Evolutionary conservation across 108 stramenopile genomes (phyloP), one percentile per base, ranked within the genome.

Genomic region (Cyclotella kingstonii): DNA sequence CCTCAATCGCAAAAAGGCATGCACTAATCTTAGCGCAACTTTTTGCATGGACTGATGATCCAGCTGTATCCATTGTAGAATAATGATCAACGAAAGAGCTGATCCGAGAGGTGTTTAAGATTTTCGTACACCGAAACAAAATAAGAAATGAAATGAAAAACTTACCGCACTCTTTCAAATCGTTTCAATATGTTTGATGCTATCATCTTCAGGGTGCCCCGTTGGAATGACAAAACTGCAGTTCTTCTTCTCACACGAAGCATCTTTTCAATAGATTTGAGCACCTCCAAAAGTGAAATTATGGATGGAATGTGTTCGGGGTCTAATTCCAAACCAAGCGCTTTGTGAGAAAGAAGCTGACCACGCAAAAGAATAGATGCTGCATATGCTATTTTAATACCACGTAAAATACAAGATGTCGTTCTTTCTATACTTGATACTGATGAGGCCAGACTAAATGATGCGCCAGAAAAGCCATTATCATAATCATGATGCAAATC

Each of bases 241-340:
- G 69, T 30, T 27, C 81, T 68, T 33, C 78, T 52, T 38, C 77
- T 62, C 12, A 60, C 66, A 26, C 66, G 39, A 19, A 81, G 67
- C 70, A 68, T 58, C 40, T 71, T 57, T 35, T 82, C 78, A n/a
- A 82, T 60, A 10, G 66, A 50, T 58, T 82, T 82, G 34, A 78
- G 40, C 2, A 70, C 63, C 10, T 64, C 64, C n/a, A 74, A 35
- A 19, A 82, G 50, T 1, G 57, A 50, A 19, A 68, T 17, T n/a
- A 73, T 33, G 10, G 74, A 43, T 9, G 51, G 14, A 27, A 77
- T 26, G 38, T 77, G 65, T 2, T 48, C 22, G 5, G 54, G 54
- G 40, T 63, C 36, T 5, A 39, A 40, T 7, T 39, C 55, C 53
- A 81, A 30, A 10, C 63, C 66, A 19, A 81, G 45, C 19, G 70